Evolutionary conservation across 768 basidiomycete species (phyloP), one percentile per base, ranked within the genome.

Genomic region (Termitomyces sp.): DNA sequence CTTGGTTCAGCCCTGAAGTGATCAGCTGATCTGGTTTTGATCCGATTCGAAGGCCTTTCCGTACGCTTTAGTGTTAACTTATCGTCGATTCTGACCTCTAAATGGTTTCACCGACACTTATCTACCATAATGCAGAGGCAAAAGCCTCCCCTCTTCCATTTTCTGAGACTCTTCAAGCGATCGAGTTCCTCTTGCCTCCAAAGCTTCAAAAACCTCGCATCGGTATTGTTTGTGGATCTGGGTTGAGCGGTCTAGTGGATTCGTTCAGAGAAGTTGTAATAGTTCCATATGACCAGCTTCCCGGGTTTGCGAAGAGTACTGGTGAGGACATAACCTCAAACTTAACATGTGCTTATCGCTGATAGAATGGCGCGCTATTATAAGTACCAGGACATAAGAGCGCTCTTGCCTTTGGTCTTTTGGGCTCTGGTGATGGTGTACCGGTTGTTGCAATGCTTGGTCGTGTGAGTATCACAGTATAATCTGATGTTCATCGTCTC

Each of bases 401-500:
- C 56, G 71, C 79, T 8, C 74, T 95, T 21, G 90, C 90, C 0
- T 94, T 95, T 69, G 93, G 93, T 6, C 68, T 83, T 24, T 74
- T 94, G 63, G 88, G 90, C 0, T 64, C 68, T 30, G 78, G 74
- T 5, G 71, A 77, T 50, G 80, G 81, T n/a, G 78, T 88, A 0
- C 88, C 93, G 0, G 92, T 90, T 11, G 90, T 95, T 3, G 90
- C 87, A 10, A 93, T 93, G 88, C 83, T 95, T 30, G 93, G 93
- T 56, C 76, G 93, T 66, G 90, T 90, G 62, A 52, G 82, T 68
- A 30, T 14, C 34, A 45, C 21, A 52, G 82, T 68, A 22, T n/a
- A 28, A 44, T 22, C 24, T 21, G 17, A 26, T 10, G 11, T 6
- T 28, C 11, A 9, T 37, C 24, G 15, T 10, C 14, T n/a, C 6